Conservation (phyloP, 2,329 filamentous ascomycete genomes). For the Davidsoniella virescens region DNA sequence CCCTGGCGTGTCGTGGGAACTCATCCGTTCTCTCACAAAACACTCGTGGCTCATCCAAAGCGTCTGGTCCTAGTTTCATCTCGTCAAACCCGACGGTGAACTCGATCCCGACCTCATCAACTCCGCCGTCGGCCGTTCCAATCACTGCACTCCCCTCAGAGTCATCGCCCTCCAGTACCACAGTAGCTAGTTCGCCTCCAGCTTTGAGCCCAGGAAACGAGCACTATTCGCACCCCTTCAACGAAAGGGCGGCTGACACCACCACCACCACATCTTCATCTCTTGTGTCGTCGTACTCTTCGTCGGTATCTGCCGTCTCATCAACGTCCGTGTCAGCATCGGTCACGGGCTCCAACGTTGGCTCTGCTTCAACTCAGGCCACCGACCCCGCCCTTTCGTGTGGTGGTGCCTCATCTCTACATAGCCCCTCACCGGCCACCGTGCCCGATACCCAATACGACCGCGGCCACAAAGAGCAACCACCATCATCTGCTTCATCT, state of each 20-base stretch:
- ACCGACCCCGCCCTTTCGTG: conserved; percentile 3
- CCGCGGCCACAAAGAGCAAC: not conserved
- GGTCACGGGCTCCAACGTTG: conserved; percentile 1
- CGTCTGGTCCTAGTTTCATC: not conserved
- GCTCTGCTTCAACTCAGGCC: conserved; percentile 6
- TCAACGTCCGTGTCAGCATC: not conserved
- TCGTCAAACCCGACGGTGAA: not conserved
- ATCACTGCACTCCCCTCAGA: not conserved
- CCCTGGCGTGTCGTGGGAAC: not conserved
- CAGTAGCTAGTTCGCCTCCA: not conserved
- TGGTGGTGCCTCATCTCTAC: not conserved
- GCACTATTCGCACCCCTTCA: not conserved
- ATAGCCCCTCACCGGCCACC: not conserved
- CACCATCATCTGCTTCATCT: too few species aligned
- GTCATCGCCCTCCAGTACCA: not conserved
- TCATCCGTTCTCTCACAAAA: not conserved
- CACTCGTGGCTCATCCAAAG: not conserved
- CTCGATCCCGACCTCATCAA: not conserved
- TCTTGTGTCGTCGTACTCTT: too few species aligned
- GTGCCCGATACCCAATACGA: too few species aligned
- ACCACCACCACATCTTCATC: too few species aligned
- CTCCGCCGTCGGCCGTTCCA: not conserved
- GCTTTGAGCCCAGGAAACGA: not conserved
- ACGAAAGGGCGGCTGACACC: too few species aligned
- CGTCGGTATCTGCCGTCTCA: not conserved